Percentiles rank a stretch among this genome's conserved stretches.
phyloP scores from a whole-genome alignment of 495 filamentous ascomycete genomes.

The Astrothelium subdiscretum region DNA sequence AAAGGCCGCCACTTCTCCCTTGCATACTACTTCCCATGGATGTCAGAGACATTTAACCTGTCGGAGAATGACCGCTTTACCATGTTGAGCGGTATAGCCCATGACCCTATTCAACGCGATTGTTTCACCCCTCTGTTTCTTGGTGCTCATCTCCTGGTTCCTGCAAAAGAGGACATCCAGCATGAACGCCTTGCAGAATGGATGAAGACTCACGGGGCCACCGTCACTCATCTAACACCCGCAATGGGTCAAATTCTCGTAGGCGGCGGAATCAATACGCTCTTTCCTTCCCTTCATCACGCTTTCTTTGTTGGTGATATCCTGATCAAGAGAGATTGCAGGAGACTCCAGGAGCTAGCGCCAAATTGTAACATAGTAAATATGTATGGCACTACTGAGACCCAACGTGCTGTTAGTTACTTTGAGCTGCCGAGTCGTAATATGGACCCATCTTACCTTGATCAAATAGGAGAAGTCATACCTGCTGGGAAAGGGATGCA shows the following conservation, averaged over 20 bases:
- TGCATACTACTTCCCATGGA: constrained; percentile 86
- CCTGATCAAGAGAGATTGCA: constrained; percentile 76
- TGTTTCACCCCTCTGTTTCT: constrained; percentile 91
- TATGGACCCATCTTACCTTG: constrained; percentile 54
- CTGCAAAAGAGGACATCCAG: constrained; percentile 72
- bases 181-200: constrained; percentile 85
- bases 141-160: constrained; percentile 71
- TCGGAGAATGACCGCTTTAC: constrained; percentile 69
- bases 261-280: constrained; percentile 41
- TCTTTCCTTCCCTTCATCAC: constrained; percentile 61
- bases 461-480: constrained; percentile 65
- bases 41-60: constrained; percentile 71
- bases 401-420: constrained; percentile 75
- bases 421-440: constrained; percentile 67
- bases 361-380: constrained; percentile 72
- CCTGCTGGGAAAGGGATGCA: constrained; percentile 85
- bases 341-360: constrained; percentile 64
- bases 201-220: constrained; percentile 70
- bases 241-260: constrained; percentile 95
- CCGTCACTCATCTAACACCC: constrained; percentile 84
- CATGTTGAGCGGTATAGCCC: constrained; percentile 69
- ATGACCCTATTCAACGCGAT: constrained; percentile 86
- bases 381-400: constrained; percentile 91
- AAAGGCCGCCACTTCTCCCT: constrained; percentile 79
- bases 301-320: constrained; percentile 94